These are phyloP conservation scores for Fusarium brevicatenulatum DNA, from an alignment of 2,329 filamentous ascomycete genomes.

Conservation along the genomic window DNA sequence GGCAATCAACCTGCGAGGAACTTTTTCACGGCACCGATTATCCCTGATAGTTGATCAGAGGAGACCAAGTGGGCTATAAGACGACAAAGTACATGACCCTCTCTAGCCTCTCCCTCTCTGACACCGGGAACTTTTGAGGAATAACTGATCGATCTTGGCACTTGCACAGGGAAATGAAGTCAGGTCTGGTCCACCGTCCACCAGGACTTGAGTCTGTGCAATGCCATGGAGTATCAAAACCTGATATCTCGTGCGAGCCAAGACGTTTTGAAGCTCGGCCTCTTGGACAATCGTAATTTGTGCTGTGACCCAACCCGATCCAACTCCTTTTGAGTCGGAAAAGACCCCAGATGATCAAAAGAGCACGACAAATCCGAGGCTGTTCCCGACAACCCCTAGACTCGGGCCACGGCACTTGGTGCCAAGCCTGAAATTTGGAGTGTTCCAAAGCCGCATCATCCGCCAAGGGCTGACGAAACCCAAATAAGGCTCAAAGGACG, in stretches of 20 bases:
- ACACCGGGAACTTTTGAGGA: slow-evolving; percentile 13
- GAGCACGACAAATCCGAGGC: slow-evolving; percentile 15
- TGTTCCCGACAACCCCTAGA: slow-evolving; percentile 28
- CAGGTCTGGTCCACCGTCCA: slow-evolving; percentile 1
- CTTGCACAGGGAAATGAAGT: slow-evolving; percentile 7
- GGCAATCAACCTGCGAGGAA: not conserved
- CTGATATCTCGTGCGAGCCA: slow-evolving; percentile 18
- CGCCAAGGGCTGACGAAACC: slow-evolving; percentile 26
- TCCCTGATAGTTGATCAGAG: not conserved
- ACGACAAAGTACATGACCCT: slow-evolving; percentile 21
- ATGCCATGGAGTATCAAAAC: slow-evolving; percentile 3
- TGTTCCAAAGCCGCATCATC: slow-evolving; percentile 45
- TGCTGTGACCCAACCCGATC: slow-evolving; percentile 1
- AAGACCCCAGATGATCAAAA: not conserved
- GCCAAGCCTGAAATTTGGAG: slow-evolving; percentile 38
- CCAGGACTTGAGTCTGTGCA: not conserved
- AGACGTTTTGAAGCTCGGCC: slow-evolving; percentile 5
- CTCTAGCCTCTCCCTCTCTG: not conserved
- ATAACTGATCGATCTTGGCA: slow-evolving; percentile 19
- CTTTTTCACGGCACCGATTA: not conserved
- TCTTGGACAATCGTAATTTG: slow-evolving; percentile 10
- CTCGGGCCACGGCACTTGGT: slow-evolving; percentile 48
- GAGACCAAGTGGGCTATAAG: slow-evolving; percentile 11
- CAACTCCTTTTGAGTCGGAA: not conserved
- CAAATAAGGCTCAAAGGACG: slow-evolving; percentile 3